Conservation (phyloP, 2,329 filamentous ascomycete genomes). For the Endoconidiophora polonica region DNA sequence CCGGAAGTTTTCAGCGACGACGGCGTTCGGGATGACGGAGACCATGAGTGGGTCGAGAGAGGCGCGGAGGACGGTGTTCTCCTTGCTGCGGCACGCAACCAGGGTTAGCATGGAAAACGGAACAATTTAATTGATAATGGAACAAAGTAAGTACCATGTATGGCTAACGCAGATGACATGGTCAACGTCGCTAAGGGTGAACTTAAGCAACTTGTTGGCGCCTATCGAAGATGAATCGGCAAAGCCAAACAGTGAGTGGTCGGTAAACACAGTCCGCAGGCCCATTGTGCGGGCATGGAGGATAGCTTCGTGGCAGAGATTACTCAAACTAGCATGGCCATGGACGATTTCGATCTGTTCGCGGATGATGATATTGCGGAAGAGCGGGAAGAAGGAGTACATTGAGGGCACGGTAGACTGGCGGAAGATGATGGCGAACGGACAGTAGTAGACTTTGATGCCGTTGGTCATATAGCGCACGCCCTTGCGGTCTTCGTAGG, state of each 20-base stretch:
- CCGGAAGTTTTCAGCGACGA: slow-evolving; percentile 90
- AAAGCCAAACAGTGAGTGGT: slow-evolving; percentile 94
- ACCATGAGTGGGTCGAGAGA: slow-evolving; percentile 94
- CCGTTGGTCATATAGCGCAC: slow-evolving; percentile 94
- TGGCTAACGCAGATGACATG: slow-evolving; percentile 98
- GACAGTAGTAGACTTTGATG: slow-evolving; percentile 94
- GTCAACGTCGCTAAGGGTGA: slow-evolving; percentile 87
- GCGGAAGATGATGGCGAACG: slow-evolving; percentile 90
- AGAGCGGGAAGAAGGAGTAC: slow-evolving; percentile 97
- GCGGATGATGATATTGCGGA: slow-evolving; percentile 86
- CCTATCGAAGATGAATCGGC: slow-evolving; percentile 91
- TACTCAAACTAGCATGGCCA: slow-evolving; percentile 87
- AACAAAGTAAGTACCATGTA: slow-evolving; percentile 52
- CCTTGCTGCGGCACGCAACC: slow-evolving; percentile 46
- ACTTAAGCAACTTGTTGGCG: slow-evolving; percentile 94
- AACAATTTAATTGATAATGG: not conserved
- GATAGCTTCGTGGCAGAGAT: slow-evolving; percentile 85
- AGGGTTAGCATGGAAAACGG: not conserved
- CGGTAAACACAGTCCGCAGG: slow-evolving; percentile 85
- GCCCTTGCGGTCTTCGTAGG: slow-evolving; percentile 78
- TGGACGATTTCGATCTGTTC: slow-evolving; percentile 96
- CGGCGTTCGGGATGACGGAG: slow-evolving; percentile 85
- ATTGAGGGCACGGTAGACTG: slow-evolving; percentile 88
- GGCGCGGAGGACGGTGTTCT: slow-evolving; percentile 89
- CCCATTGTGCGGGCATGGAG: slow-evolving; percentile 94